Percentiles rank a stretch among this genome's conserved stretches.
Conservation (phyloP, 257 asterid species). For the Solanum sitiens region DNA sequence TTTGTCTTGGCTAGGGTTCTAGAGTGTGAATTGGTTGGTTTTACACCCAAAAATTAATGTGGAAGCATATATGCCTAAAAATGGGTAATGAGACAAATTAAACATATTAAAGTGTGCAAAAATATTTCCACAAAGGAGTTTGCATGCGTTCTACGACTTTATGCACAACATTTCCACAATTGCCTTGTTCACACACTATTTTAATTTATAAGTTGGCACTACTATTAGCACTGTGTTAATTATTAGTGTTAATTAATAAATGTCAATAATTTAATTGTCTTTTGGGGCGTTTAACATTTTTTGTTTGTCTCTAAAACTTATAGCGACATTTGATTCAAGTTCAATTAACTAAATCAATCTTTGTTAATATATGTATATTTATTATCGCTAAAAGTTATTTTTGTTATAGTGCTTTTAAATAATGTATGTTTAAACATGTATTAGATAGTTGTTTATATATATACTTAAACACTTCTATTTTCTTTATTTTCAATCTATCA, state of each 20-base stretch:
- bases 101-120: neutral
- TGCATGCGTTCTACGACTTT: neutral
- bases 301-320: too few relatives aligned
- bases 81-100: neutral
- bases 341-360: neutral
- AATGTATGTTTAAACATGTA: neutral
- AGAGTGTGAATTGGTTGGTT: neutral
- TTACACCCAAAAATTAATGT: neutral
- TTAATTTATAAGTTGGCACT: neutral
- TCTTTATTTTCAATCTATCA: neutral
- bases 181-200: neutral
- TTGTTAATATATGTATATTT: too few relatives aligned
- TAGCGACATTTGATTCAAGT: rapidly evolving
- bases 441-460: neutral
- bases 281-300: too few relatives aligned
- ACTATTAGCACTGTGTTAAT: neutral
- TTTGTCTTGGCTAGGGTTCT: neutral
- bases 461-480: neutral
- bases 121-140: neutral
- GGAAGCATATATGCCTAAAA: neutral
- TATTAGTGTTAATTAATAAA: too few relatives aligned
- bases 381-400: too few relatives aligned
- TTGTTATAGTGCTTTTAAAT: neutral
- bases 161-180: neutral
- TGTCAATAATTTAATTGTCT: too few relatives aligned